Evolutionary conservation across 129 eudicot species (phyloP).

Genomic region (Helichrysum umbraculigerum): DNA sequence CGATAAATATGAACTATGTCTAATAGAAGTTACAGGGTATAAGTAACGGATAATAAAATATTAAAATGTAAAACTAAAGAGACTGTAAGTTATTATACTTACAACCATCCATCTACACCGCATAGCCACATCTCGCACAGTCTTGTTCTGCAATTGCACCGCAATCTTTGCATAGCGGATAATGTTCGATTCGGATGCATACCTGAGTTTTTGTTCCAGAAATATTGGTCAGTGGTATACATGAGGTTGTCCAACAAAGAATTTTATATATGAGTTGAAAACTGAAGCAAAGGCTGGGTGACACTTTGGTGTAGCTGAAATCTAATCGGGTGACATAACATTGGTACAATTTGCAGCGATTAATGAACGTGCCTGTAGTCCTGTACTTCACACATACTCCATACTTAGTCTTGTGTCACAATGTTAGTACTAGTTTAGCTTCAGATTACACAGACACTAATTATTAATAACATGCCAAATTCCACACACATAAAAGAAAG

Average conservation of each 20-base stretch:
- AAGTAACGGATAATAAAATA: neutral
- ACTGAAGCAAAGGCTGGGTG: neutral
- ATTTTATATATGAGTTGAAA: slow-evolving; percentile 11
- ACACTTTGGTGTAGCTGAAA: neutral
- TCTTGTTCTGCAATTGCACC: slow-evolving; percentile 64
- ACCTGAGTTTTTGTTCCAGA: slow-evolving; percentile 41
- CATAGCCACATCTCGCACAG: slow-evolving; percentile 90
- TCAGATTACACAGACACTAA: neutral
- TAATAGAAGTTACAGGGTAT: neutral
- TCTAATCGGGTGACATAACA: slow-evolving; percentile 10
- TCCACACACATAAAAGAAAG: neutral
- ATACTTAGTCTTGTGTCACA: neutral
- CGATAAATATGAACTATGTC: slow-evolving; percentile 5
- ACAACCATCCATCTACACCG: slow-evolving; percentile 92
- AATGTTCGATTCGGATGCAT: slow-evolving; percentile 62
- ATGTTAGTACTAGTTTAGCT: neutral
- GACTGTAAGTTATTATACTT: slow-evolving; percentile 34
- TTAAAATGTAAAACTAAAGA: neutral
- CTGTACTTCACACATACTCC: neutral
- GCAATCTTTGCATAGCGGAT: slow-evolving; percentile 90
- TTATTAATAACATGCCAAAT: neutral
- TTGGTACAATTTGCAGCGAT: neutral
- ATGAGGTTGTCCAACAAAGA: neutral
- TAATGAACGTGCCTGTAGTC: neutral
- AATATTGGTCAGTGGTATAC: slow-evolving; percentile 16